A percentile compares a stretch with the other conserved stretches of the same genome.
phyloP scores from a whole-genome alignment of 1,139 yeast species.

The Petasospora rhodanensis region DNA sequence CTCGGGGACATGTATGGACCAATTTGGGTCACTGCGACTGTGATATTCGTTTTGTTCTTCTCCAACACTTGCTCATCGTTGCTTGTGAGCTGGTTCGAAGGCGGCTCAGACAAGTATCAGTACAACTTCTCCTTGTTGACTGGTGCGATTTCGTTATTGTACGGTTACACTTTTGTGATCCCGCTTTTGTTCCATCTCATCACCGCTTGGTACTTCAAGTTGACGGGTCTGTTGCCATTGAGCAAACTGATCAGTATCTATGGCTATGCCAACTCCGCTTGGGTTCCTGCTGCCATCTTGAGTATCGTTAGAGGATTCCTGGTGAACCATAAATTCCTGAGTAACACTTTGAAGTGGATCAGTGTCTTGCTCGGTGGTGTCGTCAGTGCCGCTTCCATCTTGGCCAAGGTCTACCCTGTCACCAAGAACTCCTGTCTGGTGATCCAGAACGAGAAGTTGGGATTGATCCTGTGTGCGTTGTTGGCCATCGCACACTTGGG shows the following conservation, averaged over 20 bases:
- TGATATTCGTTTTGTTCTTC: slow-evolving; percentile 67
- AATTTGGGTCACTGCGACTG: slow-evolving; percentile 79
- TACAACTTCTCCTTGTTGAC: slow-evolving; percentile 61
- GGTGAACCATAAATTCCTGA: slow-evolving; percentile 18
- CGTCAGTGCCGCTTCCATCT: slow-evolving; percentile 21
- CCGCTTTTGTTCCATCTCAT: slow-evolving; percentile 52
- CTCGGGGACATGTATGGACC: slow-evolving; percentile 70
- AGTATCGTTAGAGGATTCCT: slow-evolving; percentile 33
- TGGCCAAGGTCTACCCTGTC: slow-evolving; percentile 21
- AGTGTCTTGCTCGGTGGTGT: slow-evolving; percentile 24
- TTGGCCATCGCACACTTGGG: slow-evolving; percentile 23
- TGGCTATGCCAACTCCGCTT: slow-evolving; percentile 73
- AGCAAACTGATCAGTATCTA: slow-evolving; percentile 49
- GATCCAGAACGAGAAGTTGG: slow-evolving; percentile 17
- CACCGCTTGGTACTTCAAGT: slow-evolving; percentile 35
- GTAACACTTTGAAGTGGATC: slow-evolving; percentile 23
- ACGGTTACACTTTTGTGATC: slow-evolving; percentile 64
- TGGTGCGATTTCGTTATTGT: slow-evolving; percentile 61
- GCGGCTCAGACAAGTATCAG: slow-evolving; percentile 41
- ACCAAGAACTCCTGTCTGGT: slow-evolving; percentile 15
- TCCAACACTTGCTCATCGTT: slow-evolving; percentile 51
- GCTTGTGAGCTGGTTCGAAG: slow-evolving; percentile 25
- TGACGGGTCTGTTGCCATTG: slow-evolving; percentile 19
- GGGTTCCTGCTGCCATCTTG: slow-evolving; percentile 73
- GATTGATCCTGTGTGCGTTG: slow-evolving; percentile 11